phyloP scores from a whole-genome alignment of 1,139 yeast species.

The Candida gigantensis region DNA sequence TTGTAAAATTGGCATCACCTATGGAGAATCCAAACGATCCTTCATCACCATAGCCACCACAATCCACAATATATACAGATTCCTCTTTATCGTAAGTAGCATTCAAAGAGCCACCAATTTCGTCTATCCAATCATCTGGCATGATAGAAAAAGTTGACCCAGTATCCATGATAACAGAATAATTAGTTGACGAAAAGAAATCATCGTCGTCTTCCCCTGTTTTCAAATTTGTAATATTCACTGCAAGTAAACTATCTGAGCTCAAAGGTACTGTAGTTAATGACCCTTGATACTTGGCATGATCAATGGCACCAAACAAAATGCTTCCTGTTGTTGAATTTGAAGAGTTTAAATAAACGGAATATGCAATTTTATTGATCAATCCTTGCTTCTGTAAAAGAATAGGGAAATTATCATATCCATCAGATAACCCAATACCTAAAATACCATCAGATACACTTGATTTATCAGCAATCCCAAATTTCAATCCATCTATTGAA shows the following conservation, averaged over 20 bases:
- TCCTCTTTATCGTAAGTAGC: constrained; percentile 10
- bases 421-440: constrained; percentile 37
- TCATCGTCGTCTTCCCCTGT: not conserved
- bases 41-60: constrained; percentile 10
- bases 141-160: constrained; percentile 65
- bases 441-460: constrained; percentile 46
- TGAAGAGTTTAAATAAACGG: constrained; percentile 45
- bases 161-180: constrained; percentile 48
- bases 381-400: constrained; percentile 40
- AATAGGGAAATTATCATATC: constrained; percentile 27
- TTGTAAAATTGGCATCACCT: constrained; percentile 27
- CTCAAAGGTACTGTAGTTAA: constrained; percentile 32
- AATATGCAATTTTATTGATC: constrained; percentile 54
- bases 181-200: not conserved
- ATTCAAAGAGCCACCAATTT: constrained; percentile 38
- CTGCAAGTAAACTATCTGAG: not conserved
- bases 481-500: constrained; percentile 39
- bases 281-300: constrained; percentile 49
- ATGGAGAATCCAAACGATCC: constrained; percentile 29
- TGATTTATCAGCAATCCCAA: constrained; percentile 50
- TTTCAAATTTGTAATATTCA: constrained; percentile 5
- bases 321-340: constrained; percentile 38
- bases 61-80: constrained; percentile 21
- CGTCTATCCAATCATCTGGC: constrained; percentile 41
- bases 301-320: constrained; percentile 62